Percentiles rank a stretch among this genome's conserved stretches.
Evolutionary conservation across 768 basidiomycete species (phyloP).

Genomic region (Exidia glandulosa): DNA sequence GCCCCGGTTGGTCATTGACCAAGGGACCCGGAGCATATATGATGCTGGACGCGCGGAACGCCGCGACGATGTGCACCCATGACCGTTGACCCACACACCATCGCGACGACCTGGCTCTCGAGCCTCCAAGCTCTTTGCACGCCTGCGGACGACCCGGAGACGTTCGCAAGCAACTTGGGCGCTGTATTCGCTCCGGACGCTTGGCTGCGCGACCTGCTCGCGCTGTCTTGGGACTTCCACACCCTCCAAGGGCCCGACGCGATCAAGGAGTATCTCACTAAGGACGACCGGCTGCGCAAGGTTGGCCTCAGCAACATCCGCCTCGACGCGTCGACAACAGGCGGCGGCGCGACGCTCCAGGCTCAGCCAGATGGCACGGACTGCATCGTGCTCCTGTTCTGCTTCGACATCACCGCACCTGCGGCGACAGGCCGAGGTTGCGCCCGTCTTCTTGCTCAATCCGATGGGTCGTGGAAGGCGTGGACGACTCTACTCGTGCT

Average conservation of each 20-base stretch:
- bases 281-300: not conserved
- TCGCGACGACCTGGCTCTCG: too few species aligned
- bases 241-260: conserved; percentile 23
- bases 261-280: conserved; percentile 22
- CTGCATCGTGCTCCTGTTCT: conserved; percentile 12
- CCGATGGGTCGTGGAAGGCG: conserved; percentile 23
- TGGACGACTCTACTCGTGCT: conserved; percentile 23
- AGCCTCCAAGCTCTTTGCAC: too few species aligned
- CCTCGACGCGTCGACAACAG: conserved; percentile 3
- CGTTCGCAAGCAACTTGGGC: not conserved
- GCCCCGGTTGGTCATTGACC: too few species aligned
- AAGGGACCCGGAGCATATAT: too few species aligned
- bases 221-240: conserved; percentile 33
- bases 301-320: not conserved
- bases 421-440: conserved; percentile 22
- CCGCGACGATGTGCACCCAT: too few species aligned
- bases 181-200: not conserved
- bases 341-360: not conserved
- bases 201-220: conserved; percentile 25
- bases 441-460: conserved; percentile 19
- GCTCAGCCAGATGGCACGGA: not conserved
- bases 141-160: not conserved
- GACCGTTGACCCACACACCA: too few species aligned
- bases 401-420: conserved; percentile 26
- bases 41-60: too few species aligned